Evolutionary conservation across 176 grass and related monocot genomes (phyloP).

Genomic region (Musa troglodytarum): DNA sequence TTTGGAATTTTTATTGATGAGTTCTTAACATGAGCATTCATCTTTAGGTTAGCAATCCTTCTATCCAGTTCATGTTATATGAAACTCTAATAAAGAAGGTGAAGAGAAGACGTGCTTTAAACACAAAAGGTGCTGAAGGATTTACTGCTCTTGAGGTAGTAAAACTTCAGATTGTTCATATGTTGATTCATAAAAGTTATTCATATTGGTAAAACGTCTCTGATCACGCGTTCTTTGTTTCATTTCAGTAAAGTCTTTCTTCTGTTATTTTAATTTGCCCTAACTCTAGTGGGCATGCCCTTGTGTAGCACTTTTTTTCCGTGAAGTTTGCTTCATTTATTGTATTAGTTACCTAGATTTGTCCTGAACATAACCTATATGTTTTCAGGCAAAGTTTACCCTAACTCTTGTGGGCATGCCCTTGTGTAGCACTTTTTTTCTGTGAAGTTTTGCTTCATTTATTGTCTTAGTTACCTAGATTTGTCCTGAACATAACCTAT

Average conservation of each 20-base stretch:
- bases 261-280: neutral
- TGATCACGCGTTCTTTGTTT: neutral
- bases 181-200: neutral
- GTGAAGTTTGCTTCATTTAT: neutral
- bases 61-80: conserved; percentile 96
- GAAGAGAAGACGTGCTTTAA: conserved; percentile 63
- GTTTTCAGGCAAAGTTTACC: neutral
- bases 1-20: conserved; percentile 8
- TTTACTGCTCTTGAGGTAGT: conserved; percentile 79
- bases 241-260: neutral
- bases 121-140: conserved; percentile 74
- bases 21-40: conserved; percentile 22
- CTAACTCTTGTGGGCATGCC: neutral
- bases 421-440: neutral
- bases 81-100: conserved; percentile 89
- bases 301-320: neutral
- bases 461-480: too few species aligned
- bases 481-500: too few species aligned
- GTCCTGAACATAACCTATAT: too few species aligned
- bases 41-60: conserved; percentile 84
- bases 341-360: too few species aligned
- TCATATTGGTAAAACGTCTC: neutral
- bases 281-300: neutral
- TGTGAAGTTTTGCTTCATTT: neutral
- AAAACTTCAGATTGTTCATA: neutral